A percentile compares a stretch with the other conserved stretches of the same genome.
These are phyloP conservation scores for Parmelia sp. DNA, from an alignment of 495 filamentous ascomycete species.

Conservation along the genomic window DNA sequence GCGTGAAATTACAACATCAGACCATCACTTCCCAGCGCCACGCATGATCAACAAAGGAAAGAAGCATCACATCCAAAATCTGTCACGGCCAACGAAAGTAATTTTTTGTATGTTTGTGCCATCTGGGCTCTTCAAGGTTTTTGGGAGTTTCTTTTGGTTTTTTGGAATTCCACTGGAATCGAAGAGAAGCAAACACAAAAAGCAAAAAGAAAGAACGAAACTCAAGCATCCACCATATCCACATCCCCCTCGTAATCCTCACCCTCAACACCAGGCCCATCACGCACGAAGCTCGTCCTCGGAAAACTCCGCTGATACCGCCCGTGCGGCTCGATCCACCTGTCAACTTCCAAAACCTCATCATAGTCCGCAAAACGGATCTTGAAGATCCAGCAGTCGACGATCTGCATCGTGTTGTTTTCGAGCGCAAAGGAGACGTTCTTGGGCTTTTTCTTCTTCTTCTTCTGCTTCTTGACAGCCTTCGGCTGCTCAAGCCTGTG, in stretches of 20 bases:
- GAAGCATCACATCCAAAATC: no score
- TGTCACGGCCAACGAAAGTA: no score
- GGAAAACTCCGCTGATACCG: constrained; percentile 17
- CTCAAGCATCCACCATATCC: constrained; percentile 17
- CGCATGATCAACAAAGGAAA: no score
- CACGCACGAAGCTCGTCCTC: constrained; percentile 13
- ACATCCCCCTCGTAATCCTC: constrained; percentile 18
- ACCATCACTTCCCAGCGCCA: no score
- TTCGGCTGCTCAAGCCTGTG: constrained; percentile 1
- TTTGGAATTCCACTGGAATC: background rate
- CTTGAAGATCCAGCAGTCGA: background rate
- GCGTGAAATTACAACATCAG: no score
- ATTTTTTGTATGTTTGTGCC: constrained; percentile 15
- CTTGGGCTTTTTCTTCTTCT: constrained; percentile 8
- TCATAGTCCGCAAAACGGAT: constrained; percentile 2
- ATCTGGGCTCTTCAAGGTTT: constrained; percentile 13
- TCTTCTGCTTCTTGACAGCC: background rate
- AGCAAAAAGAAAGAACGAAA: background rate
- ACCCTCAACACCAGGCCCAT: background rate
- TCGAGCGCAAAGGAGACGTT: constrained; percentile 8
- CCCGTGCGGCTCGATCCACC: constrained; percentile 15
- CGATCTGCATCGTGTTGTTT: constrained; percentile 9
- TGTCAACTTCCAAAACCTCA: background rate
- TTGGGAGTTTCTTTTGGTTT: constrained; percentile 9
- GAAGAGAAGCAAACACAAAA: background rate